Base-by-base conservation (phyloP, 177 flowering plant genomes). In the Vitis hybrid region DNA sequence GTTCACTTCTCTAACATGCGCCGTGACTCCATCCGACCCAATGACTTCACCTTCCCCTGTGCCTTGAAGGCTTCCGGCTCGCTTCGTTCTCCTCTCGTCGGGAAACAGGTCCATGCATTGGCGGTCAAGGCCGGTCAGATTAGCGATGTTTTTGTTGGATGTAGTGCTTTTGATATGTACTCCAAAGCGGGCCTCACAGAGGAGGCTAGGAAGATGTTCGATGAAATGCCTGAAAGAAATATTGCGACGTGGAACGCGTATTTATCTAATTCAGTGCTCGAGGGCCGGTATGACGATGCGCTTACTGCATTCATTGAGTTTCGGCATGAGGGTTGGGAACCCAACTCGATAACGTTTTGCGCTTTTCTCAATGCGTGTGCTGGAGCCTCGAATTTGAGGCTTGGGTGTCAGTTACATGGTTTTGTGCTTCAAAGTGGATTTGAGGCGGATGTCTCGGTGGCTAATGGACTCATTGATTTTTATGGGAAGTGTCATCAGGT, bases 41-140 rank as follows among this genome's bases (percentile, higher is more conserved):
- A 94, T 53, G 97, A 94, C 76, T 94, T 89, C 79, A 94, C 98
- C 2, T 82, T 92, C 72, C 98, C 97, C 14, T 89, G 94, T 68
- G 75, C 64, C 15, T 86, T 94, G 63, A 92, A 90, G 72, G 93
- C 97, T 13, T 77, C 87, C 3, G 83, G 80, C 9, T 72, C 80
- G 10, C 78, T 90, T 10, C 67, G 72, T 10, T 39, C 74, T 53
- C 72, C 83, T 2, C 3, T 50, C 4, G 70, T 71, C 6, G 97
- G 97, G 3, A 69, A 74, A 19, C 92, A 88, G 76, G 59, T 90
- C 51, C 97, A 94, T 56, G 88, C 74, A 0, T 77, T 87, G 16
- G 83, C 91, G 2, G 22, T 88, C 16, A 94, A 88, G 70, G 48
- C 51, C 0, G 88, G 86, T 0, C 75, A 70, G 56, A 76, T 85